Evolutionary conservation across 768 basidiomycete species (phyloP).

Genomic region (Rhizopogon roseolus): DNA sequence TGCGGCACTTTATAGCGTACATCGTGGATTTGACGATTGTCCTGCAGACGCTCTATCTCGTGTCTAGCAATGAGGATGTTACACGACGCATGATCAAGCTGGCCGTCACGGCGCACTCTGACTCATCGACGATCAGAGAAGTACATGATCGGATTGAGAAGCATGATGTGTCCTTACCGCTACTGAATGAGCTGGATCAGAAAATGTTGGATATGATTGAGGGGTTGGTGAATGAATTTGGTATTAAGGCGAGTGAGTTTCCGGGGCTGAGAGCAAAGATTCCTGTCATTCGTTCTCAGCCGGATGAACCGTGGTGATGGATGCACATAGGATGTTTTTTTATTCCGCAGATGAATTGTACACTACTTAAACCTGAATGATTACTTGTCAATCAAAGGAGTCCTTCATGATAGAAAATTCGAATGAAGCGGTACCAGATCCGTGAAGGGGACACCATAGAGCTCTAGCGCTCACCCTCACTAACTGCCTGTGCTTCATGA

Average conservation of each 20-base stretch:
- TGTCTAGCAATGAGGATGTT: background rate
- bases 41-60: slow-evolving; percentile 15
- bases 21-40: slow-evolving; percentile 20
- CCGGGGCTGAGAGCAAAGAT: background rate
- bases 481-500: too few species aligned
- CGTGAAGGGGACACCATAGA: too few species aligned
- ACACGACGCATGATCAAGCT: background rate
- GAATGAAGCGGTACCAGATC: too few species aligned
- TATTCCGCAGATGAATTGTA: background rate
- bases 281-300: background rate
- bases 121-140: background rate
- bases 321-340: too few species aligned
- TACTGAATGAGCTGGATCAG: background rate
- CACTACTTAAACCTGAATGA: too few species aligned
- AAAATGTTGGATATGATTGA: background rate
- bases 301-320: background rate
- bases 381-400: too few species aligned
- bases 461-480: too few species aligned
- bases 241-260: background rate
- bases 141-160: background rate
- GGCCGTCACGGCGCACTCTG: background rate
- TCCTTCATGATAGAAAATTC: too few species aligned
- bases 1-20: too few species aligned
- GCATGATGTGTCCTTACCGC: background rate
- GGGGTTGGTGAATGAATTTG: background rate